phyloP scores from a whole-genome alignment of 495 filamentous ascomycete species.

The Penicillium longicatenatum region DNA sequence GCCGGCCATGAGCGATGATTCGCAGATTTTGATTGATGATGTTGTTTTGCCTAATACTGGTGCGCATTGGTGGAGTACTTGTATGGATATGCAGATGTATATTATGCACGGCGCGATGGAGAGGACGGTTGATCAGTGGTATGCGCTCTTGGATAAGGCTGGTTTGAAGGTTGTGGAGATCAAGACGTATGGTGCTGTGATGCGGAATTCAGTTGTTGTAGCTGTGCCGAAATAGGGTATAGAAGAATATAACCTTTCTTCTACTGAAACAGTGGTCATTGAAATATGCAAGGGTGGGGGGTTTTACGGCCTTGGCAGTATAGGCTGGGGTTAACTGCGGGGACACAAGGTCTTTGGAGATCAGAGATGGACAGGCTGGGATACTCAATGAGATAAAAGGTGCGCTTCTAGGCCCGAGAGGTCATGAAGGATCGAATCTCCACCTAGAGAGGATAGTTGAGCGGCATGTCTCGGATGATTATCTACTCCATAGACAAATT shows the following conservation, averaged over 20 bases:
- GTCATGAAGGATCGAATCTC: background rate
- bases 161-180: background rate
- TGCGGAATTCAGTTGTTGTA: background rate
- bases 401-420: background rate
- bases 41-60: background rate
- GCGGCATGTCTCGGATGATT: background rate
- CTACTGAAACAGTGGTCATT: too few relatives aligned
- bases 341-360: background rate
- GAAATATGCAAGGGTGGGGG: background rate
- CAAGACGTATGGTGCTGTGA: background rate
- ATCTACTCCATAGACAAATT: background rate
- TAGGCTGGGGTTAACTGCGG: background rate
- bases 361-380: too few relatives aligned
- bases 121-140: background rate
- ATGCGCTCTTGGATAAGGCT: background rate
- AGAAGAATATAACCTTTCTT: too few relatives aligned
- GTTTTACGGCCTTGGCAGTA: background rate
- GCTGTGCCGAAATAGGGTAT: background rate
- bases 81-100: constrained; percentile 2
- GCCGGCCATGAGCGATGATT: background rate
- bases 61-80: background rate
- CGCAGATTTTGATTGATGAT: constrained; percentile 6
- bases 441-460: background rate
- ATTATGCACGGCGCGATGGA: background rate
- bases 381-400: too few relatives aligned